Base-by-base conservation (phyloP, 2,329 filamentous ascomycete genomes). In the Phyllosticta ampelicida region DNA sequence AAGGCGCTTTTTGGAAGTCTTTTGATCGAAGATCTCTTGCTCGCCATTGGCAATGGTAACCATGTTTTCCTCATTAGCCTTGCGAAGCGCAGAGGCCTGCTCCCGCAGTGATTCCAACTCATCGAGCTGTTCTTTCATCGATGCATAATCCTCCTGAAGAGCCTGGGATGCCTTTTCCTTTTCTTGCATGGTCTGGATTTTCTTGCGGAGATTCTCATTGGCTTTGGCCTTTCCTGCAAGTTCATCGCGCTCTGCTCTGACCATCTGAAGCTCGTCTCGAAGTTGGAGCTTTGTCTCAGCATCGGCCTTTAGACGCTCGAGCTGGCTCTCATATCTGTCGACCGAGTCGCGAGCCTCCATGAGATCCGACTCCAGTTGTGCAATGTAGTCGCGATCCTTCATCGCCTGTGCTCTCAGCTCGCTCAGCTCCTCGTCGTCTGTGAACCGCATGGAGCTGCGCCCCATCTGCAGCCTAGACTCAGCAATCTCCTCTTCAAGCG, bases 201-300 rank as follows among this genome's bases (percentile, higher is more conserved):
- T 79, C 70, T 78, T 79, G 64, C 75, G 77, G 20, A 79, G 71
- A 59, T 79, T 79, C 63, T 79, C 77, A 59, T 77, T 78, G 20
- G 76, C 76, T 60, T 77, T 77, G 23, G 75, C 71, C 60, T 75
- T 77, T 60, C 78, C 75, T 29, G 66, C 69, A 20, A 79, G 67
- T 55, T 79, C 77, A 56, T 78, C 77, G 29, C 77, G 72, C 65
- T 79, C 77, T 0, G 75, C 73, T 55, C 70, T 69, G 51, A 78
- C 65, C 23, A 78, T 67, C 62, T 79, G 77, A n/a, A 78, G 62
- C 55, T 79, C 75, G 60, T 79, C 77, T 4, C 74, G 72, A n/a
- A 79, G 64, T 55, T 76, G 75, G 63, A 78, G 75, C 60, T 77
- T 77, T 16, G 69, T 70, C 16, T 73, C 73, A 54, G 70, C 67